phyloP scores from a whole-genome alignment of 2,329 filamentous ascomycete genomes.

The Phoma sp. region DNA sequence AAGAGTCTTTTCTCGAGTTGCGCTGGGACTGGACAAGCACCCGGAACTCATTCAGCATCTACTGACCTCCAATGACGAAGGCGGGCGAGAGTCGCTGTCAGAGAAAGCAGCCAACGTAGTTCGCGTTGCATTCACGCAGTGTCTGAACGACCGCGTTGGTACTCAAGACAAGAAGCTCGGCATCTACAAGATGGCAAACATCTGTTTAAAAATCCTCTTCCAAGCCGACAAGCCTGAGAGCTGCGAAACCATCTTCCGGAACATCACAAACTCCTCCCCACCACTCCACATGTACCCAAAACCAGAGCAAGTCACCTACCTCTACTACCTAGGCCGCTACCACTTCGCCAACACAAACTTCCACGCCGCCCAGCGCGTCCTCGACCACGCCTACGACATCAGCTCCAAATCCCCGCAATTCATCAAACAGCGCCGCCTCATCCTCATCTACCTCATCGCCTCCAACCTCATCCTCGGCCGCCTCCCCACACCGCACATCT shows the following conservation, averaged over 20 bases:
- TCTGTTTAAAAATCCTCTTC: slow-evolving; percentile 86
- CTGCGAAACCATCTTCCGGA: slow-evolving; percentile 86
- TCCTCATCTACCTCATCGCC: slow-evolving; percentile 83
- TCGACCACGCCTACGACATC: slow-evolving; percentile 81
- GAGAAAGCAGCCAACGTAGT: slow-evolving; percentile 89
- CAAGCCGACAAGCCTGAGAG: slow-evolving; percentile 84
- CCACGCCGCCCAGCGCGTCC: slow-evolving; percentile 73
- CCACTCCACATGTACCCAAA: slow-evolving; percentile 82
- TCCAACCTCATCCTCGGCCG: slow-evolving; percentile 84
- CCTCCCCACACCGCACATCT: slow-evolving; percentile 72
- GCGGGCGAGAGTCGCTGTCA: slow-evolving; percentile 77
- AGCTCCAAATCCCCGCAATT: slow-evolving; percentile 58
- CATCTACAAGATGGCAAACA: slow-evolving; percentile 90
- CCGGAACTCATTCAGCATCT: slow-evolving; percentile 77
- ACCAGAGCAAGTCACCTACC: slow-evolving; percentile 85
- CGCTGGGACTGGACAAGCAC: slow-evolving; percentile 80
- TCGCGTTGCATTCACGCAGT: slow-evolving; percentile 88
- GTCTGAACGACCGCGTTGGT: slow-evolving; percentile 75
- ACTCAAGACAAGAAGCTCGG: slow-evolving; percentile 74
- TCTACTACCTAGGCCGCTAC: slow-evolving; percentile 93
- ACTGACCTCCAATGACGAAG: slow-evolving; percentile 63
- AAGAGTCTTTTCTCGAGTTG: slow-evolving; percentile 78
- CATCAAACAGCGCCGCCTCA: slow-evolving; percentile 72
- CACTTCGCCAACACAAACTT: slow-evolving; percentile 86
- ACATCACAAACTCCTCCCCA: slow-evolving; percentile 82